These are phyloP conservation scores for Candida hungchunana DNA, from an alignment of 805 yeast genomes.

Conservation along the genomic window DNA sequence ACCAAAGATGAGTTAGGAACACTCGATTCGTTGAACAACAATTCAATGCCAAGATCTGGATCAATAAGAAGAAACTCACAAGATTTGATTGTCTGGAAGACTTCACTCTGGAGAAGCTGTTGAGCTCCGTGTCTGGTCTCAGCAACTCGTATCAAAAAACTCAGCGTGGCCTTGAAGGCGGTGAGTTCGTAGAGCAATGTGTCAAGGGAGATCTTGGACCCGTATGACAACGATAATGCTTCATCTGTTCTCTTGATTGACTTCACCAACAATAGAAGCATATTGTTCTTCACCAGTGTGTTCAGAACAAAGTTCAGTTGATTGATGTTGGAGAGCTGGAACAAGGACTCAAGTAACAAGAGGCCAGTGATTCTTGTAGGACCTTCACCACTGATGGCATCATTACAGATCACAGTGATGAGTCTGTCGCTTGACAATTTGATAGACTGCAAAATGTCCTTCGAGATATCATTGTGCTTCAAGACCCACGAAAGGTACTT, in stretches of 20 bases:
- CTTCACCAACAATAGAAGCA: slow-evolving; percentile 59
- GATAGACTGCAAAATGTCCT: slow-evolving; percentile 49
- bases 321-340: slow-evolving; percentile 48
- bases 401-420: slow-evolving; percentile 64
- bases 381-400: slow-evolving; percentile 77
- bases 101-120: slow-evolving; percentile 66
- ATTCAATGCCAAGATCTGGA: slow-evolving; percentile 71
- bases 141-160: slow-evolving; percentile 68
- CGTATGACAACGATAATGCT: slow-evolving; percentile 37
- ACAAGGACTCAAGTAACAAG: slow-evolving; percentile 64
- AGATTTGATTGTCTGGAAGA: slow-evolving; percentile 57
- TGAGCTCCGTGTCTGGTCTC: slow-evolving; percentile 76
- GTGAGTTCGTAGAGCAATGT: slow-evolving; percentile 68
- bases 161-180: slow-evolving; percentile 66
- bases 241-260: slow-evolving; percentile 70
- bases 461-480: slow-evolving; percentile 36
- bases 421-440: slow-evolving; percentile 57
- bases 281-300: slow-evolving; percentile 58
- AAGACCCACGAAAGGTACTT: slow-evolving; percentile 54
- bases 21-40: slow-evolving; percentile 38
- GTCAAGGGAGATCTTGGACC: slow-evolving; percentile 41
- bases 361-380: slow-evolving; percentile 70
- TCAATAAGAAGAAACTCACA: slow-evolving; percentile 60
- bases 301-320: slow-evolving; percentile 56
- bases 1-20: slow-evolving; percentile 31